Evolutionary conservation across 2,329 filamentous ascomycete species (phyloP).

Genomic region (Ophiocordyceps sinensis): DNA sequence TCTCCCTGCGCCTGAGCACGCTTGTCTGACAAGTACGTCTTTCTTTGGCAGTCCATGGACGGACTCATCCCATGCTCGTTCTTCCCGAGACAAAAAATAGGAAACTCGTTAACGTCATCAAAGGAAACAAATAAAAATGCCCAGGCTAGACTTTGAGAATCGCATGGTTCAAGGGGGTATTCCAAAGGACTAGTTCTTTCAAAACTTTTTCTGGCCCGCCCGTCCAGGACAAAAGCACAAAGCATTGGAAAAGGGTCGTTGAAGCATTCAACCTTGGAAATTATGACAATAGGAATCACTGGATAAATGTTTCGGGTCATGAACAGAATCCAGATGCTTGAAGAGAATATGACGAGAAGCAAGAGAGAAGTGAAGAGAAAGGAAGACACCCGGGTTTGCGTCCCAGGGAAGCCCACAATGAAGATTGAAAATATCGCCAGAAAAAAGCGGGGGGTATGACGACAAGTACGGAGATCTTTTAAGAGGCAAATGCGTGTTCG

Average conservation of each 20-base stretch:
- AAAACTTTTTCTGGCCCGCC: conserved; percentile 1
- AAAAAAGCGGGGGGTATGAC: conserved; percentile 7
- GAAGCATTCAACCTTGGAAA: conserved; percentile 2
- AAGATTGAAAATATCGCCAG: conserved; percentile 6
- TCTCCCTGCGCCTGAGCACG: too few relatives aligned
- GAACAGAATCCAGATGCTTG: conserved; percentile 6
- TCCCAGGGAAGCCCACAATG: conserved; percentile 2
- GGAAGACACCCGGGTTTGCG: not conserved
- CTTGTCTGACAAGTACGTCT: too few relatives aligned
- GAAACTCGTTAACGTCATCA: conserved; percentile 6
- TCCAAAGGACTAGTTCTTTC: not conserved
- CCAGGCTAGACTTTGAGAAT: not conserved
- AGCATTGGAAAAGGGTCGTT: not conserved
- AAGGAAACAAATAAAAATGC: conserved; percentile 3
- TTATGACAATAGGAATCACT: conserved; percentile 9
- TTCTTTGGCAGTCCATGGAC: too few relatives aligned
- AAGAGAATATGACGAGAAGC: not conserved
- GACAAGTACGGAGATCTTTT: conserved; percentile 7
- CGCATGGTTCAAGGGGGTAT: conserved; percentile 1
- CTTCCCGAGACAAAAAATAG: conserved; percentile 1
- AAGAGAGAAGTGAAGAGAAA: conserved; percentile 3
- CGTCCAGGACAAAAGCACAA: not conserved
- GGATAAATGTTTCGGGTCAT: conserved; percentile 8
- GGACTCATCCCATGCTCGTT: not conserved
- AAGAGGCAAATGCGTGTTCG: conserved; percentile 6